Percentiles rank a stretch among this genome's conserved stretches.
phyloP scores from a whole-genome alignment of 2,329 filamentous ascomycete species.

The Xylariaceae sp. region DNA sequence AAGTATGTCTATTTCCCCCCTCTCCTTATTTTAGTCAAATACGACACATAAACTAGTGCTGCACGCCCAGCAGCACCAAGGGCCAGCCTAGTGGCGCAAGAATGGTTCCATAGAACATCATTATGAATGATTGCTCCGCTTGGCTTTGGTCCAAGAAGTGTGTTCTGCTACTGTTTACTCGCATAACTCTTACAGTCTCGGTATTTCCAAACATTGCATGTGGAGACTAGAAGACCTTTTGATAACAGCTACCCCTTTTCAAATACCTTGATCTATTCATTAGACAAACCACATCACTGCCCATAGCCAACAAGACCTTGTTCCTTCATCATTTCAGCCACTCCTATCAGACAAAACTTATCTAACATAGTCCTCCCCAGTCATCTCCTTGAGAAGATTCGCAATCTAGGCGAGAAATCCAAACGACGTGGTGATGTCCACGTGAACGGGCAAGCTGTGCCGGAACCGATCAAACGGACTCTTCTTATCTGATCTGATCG shows the following conservation, averaged over 20 bases:
- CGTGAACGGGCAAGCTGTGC: conserved; percentile 44
- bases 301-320: background rate
- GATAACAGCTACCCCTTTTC: background rate
- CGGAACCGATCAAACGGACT: conserved; percentile 54
- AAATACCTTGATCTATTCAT: background rate
- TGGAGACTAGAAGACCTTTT: background rate
- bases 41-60: conserved; percentile 17
- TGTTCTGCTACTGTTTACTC: background rate
- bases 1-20: conserved; percentile 55
- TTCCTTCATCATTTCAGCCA: background rate
- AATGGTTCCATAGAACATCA: background rate
- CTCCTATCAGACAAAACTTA: background rate
- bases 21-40: conserved; percentile 43
- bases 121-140: background rate
- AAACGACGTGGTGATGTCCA: conserved; percentile 39
- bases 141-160: background rate
- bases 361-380: conserved; percentile 42
- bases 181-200: background rate
- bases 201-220: background rate
- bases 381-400: conserved; percentile 63
- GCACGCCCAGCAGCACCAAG: background rate
- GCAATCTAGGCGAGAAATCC: conserved; percentile 50
- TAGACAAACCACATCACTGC: background rate
- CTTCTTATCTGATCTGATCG: conserved; percentile 43
- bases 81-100: conserved; percentile 10